phyloP scores from a whole-genome alignment of 371 early-diverging fungal species.

The Encephalitozoon cuniculi region DNA sequence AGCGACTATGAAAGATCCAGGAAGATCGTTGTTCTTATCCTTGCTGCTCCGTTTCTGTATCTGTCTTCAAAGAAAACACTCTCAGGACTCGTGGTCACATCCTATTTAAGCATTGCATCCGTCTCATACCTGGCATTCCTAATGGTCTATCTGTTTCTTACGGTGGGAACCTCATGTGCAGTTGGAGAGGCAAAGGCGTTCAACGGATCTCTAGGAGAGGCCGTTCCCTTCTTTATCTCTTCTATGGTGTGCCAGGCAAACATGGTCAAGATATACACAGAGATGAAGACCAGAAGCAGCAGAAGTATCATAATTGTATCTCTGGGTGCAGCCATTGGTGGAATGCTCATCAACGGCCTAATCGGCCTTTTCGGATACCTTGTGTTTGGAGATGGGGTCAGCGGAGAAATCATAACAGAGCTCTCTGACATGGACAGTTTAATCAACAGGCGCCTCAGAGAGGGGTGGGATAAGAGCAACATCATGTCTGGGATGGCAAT shows the following conservation, averaged over 20 bases:
- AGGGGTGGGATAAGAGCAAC: slow-evolving; percentile 13
- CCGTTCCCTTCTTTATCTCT: slow-evolving; percentile 41
- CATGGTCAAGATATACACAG: slow-evolving; percentile 46
- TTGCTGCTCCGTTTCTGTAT: slow-evolving; percentile 9
- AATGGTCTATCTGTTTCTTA: slow-evolving; percentile 11
- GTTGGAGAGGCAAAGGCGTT: background rate
- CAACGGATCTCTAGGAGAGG: background rate
- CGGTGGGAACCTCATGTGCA: background rate
- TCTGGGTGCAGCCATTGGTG: slow-evolving; percentile 9
- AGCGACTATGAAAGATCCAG: background rate
- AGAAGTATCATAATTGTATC: slow-evolving; percentile 40
- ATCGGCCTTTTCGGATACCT: slow-evolving; percentile 48
- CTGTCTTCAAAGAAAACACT: slow-evolving; percentile 19
- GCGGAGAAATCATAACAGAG: slow-evolving; percentile 7
- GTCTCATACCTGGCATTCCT: slow-evolving; percentile 23
- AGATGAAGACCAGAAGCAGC: slow-evolving; percentile 35
- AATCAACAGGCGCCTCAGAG: background rate
- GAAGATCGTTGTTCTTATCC: background rate
- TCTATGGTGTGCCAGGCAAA: slow-evolving; percentile 56
- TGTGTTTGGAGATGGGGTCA: slow-evolving; percentile 10
- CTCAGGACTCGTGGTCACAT: background rate
- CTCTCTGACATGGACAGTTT: background rate
- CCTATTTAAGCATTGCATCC: slow-evolving; percentile 7
- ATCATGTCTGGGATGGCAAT: slow-evolving; percentile 17
- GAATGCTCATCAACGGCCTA: slow-evolving; percentile 37